A percentile compares a stretch with the other conserved stretches of the same genome.
These are phyloP conservation scores for Clonostachys sp. DNA, from an alignment of 2,329 filamentous ascomycete genomes.

Conservation along the genomic window DNA sequence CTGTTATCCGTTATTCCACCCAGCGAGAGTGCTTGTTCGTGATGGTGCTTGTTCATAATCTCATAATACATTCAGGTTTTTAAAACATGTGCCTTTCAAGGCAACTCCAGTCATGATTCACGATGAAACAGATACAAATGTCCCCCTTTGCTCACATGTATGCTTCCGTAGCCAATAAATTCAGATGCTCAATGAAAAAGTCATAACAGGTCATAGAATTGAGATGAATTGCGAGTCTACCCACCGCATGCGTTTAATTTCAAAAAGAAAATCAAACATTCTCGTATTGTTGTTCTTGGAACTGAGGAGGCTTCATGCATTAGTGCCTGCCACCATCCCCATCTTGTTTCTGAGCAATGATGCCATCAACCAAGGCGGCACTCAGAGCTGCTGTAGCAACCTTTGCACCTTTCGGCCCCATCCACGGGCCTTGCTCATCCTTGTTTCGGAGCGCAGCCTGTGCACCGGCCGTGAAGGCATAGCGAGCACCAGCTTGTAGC, in stretches of 20 bases:
- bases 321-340: constrained; percentile 1
- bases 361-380: constrained; percentile 41
- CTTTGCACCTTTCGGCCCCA: constrained; percentile 41
- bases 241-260: background rate
- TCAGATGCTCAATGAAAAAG: too few species aligned
- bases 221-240: background rate
- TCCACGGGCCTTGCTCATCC: constrained; percentile 38
- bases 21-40: too few species aligned
- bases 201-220: background rate
- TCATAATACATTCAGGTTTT: too few species aligned
- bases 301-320: background rate
- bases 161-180: too few species aligned
- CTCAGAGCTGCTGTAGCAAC: constrained; percentile 43
- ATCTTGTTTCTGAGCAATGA: constrained; percentile 28
- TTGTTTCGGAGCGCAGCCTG: constrained; percentile 41
- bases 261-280: background rate
- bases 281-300: background rate
- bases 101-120: too few species aligned
- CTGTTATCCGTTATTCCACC: too few species aligned
- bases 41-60: too few species aligned
- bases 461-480: constrained; percentile 41
- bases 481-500: constrained; percentile 35
- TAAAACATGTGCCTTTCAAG: too few species aligned
- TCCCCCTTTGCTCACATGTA: too few species aligned
- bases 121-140: too few species aligned